Evolutionary conservation across 768 basidiomycete species (phyloP).

Genomic region (Leccinum aurantiacum): DNA sequence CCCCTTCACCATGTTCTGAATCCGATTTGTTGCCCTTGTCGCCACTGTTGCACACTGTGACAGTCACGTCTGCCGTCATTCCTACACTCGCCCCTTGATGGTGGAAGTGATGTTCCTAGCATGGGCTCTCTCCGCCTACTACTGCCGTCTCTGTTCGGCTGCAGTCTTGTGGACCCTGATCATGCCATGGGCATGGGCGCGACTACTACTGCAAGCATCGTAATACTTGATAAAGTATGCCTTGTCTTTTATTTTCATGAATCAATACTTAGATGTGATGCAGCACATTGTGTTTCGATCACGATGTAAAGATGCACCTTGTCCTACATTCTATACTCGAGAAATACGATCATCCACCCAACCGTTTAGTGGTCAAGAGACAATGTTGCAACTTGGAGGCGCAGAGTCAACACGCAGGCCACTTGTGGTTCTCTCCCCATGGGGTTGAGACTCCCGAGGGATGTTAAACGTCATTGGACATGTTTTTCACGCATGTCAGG

Average conservation of each 20-base stretch:
- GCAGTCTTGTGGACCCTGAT: background rate
- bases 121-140: background rate
- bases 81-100: background rate
- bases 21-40: background rate
- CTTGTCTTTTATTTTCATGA: background rate
- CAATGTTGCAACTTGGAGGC: background rate
- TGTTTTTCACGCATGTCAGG: background rate
- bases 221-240: background rate
- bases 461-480: background rate
- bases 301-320: background rate
- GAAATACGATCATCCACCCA: too few relatives aligned
- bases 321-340: background rate
- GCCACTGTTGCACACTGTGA: background rate
- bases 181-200: background rate
- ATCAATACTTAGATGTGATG: background rate
- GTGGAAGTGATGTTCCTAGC: background rate
- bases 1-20: background rate
- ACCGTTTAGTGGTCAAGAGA: background rate
- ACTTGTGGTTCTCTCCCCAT: background rate
- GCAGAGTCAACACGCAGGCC: background rate
- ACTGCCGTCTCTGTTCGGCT: background rate
- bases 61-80: background rate
- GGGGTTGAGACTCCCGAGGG: background rate
- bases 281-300: background rate
- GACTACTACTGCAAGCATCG: background rate